A percentile compares a stretch with the other conserved stretches of the same genome.
Evolutionary conservation across 2,329 filamentous ascomycete species (phyloP).

Genomic region (Fusarium miscanthi): DNA sequence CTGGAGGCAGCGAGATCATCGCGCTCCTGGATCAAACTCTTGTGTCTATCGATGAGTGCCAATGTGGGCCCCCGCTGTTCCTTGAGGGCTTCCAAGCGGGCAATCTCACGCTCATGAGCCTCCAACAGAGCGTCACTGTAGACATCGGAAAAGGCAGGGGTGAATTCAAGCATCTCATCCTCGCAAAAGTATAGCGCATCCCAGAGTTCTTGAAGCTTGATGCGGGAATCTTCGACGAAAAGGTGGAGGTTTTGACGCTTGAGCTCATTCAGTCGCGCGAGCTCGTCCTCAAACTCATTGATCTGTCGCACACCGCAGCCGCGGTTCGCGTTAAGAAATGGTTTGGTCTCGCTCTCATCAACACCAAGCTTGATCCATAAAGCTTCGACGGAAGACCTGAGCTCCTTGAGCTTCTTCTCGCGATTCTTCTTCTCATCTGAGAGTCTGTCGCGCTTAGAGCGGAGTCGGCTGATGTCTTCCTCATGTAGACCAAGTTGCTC

Average conservation of each 20-base stretch:
- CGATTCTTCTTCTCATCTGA: constrained; percentile 88
- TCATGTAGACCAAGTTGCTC: constrained; percentile 94
- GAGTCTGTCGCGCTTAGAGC: constrained; percentile 81
- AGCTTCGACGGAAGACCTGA: constrained; percentile 80
- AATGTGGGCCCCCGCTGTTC: constrained; percentile 90
- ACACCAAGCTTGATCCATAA: constrained; percentile 91
- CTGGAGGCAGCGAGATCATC: constrained; percentile 90
- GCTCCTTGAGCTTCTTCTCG: constrained; percentile 79
- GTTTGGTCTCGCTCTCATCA: constrained; percentile 83
- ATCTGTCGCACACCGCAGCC: constrained; percentile 92
- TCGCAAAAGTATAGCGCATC: constrained; percentile 94
- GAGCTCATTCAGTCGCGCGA: constrained; percentile 85
- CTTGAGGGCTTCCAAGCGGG: constrained; percentile 80
- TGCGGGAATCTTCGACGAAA: constrained; percentile 94
- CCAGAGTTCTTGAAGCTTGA: constrained; percentile 94
- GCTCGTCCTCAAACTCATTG: constrained; percentile 95
- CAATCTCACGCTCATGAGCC: constrained; percentile 92
- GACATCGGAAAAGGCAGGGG: constrained; percentile 95
- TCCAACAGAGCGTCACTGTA: constrained; percentile 96
- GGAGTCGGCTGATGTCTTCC: constrained; percentile 81
- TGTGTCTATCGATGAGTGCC: constrained; percentile 84
- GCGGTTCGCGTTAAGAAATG: constrained; percentile 86
- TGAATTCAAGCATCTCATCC: constrained; percentile 98
- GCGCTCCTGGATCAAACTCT: constrained; percentile 83
- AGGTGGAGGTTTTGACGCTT: constrained; percentile 95